Evolutionary conservation across 306 rosid species (phyloP).

Genomic region (Cicer bijugum): DNA sequence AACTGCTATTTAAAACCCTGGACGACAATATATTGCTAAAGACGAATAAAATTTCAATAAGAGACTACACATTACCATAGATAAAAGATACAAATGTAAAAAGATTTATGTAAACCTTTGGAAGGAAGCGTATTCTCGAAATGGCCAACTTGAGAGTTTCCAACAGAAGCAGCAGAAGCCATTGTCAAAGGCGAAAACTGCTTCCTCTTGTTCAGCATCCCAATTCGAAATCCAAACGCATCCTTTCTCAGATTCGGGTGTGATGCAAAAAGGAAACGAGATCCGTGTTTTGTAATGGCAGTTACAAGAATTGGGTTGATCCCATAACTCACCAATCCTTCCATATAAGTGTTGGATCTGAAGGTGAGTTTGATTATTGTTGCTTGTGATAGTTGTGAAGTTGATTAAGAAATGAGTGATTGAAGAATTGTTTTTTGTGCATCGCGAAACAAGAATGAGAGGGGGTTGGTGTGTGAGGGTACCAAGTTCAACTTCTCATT

Average conservation of each 20-base stretch:
- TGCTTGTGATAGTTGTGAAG: too few relatives aligned
- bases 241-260: slow-evolving; percentile 42
- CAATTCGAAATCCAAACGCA: slow-evolving; percentile 34
- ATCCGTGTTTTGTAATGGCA: slow-evolving; percentile 29
- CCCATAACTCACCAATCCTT: slow-evolving; percentile 53
- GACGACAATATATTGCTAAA: background rate
- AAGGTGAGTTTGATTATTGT: background rate
- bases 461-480: too few relatives aligned
- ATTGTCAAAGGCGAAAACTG: slow-evolving; percentile 37
- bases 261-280: slow-evolving; percentile 38
- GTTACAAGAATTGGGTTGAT: slow-evolving; percentile 47
- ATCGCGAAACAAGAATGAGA: too few relatives aligned
- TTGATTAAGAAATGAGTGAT: background rate
- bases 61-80: background rate
- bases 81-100: background rate
- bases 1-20: background rate
- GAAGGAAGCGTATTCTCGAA: slow-evolving; percentile 61
- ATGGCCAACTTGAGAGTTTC: slow-evolving; percentile 46
- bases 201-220: slow-evolving; percentile 39
- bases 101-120: slow-evolving; percentile 48
- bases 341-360: slow-evolving; percentile 47
- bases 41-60: background rate
- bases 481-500: too few relatives aligned
- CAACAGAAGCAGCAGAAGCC: slow-evolving; percentile 51
- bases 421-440: background rate